Conservation (phyloP, 805 yeast species). For the Kodamaea leandrae region DNA sequence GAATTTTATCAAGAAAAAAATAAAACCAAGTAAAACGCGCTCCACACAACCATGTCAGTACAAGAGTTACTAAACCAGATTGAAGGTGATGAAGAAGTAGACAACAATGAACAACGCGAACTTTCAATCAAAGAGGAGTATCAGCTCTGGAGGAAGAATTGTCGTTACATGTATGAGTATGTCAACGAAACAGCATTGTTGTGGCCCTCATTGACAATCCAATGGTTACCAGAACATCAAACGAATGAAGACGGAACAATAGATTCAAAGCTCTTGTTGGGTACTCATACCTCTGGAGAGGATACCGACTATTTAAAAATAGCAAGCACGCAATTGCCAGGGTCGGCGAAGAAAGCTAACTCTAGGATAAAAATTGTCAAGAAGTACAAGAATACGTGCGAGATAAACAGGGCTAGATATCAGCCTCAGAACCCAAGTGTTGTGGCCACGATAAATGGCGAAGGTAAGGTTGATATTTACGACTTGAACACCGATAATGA, state of each 20-base stretch:
- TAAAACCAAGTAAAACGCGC: neutral
- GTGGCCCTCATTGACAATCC: conserved; percentile 80
- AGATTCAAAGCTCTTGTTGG: conserved; percentile 55
- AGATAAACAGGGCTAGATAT: conserved; percentile 69
- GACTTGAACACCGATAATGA: conserved; percentile 30
- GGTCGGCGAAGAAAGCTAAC: conserved; percentile 30
- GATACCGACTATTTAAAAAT: conserved; percentile 65
- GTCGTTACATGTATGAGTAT: conserved; percentile 79
- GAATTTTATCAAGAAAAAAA: conserved; percentile 1
- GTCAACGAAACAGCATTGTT: conserved; percentile 75
- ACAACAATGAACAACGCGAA: conserved; percentile 28
- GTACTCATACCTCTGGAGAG: conserved; percentile 73
- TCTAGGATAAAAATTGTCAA: conserved; percentile 60
- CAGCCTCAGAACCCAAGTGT: conserved; percentile 58
- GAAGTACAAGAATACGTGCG: conserved; percentile 60
- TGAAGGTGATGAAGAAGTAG: conserved; percentile 4
- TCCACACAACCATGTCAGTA: conserved; percentile 5
- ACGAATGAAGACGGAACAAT: conserved; percentile 26
- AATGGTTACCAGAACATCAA: conserved; percentile 61
- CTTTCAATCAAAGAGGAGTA: conserved; percentile 62
- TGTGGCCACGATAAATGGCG: conserved; percentile 67
- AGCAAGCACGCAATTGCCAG: conserved; percentile 59
- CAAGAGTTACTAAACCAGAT: conserved; percentile 6
- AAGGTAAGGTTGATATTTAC: conserved; percentile 59
- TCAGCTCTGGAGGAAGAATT: conserved; percentile 76